A percentile compares a stretch with the other conserved stretches of the same genome.
These are phyloP conservation scores for Stentor roeselii DNA, from an alignment of 73 alveolate species.

Conservation along the genomic window DNA sequence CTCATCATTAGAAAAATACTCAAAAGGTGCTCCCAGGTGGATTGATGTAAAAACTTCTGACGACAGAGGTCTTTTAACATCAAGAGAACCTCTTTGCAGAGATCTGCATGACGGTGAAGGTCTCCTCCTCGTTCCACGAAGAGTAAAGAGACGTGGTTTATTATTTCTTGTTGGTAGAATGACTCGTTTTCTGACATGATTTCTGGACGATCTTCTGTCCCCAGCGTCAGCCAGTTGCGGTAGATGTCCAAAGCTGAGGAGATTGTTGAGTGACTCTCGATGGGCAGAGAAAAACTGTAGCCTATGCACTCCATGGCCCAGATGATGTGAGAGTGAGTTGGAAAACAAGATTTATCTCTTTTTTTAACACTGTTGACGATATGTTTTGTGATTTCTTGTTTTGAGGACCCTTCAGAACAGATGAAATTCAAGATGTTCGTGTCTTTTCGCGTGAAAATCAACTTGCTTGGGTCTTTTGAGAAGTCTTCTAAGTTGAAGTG, in stretches of 20 bases:
- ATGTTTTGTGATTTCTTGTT: constrained; percentile 18
- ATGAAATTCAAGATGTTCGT: constrained; percentile 6
- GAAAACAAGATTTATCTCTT: neutral
- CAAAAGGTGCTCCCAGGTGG: neutral
- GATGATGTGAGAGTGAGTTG: neutral
- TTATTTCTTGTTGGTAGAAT: constrained; percentile 15
- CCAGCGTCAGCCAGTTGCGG: neutral
- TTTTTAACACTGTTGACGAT: neutral
- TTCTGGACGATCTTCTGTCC: neutral
- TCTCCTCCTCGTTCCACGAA: constrained; percentile 23
- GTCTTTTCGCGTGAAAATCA: neutral
- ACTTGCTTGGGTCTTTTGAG: neutral
- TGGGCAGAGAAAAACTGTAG: constrained; percentile 21
- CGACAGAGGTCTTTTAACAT: neutral
- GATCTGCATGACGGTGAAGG: neutral
- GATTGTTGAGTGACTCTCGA: constrained; percentile 16
- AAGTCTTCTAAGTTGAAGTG: constrained; percentile 10
- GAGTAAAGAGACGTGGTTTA: neutral
- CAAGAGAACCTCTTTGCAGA: neutral
- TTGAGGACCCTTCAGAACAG: neutral
- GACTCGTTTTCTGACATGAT: neutral
- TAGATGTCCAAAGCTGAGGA: constrained; percentile 14
- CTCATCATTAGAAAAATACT: neutral
- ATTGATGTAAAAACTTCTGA: neutral
- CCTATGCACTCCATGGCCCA: constrained; percentile 28